Evolutionary conservation across 768 basidiomycete species (phyloP).

Genomic region (Tulasnella sp.): DNA sequence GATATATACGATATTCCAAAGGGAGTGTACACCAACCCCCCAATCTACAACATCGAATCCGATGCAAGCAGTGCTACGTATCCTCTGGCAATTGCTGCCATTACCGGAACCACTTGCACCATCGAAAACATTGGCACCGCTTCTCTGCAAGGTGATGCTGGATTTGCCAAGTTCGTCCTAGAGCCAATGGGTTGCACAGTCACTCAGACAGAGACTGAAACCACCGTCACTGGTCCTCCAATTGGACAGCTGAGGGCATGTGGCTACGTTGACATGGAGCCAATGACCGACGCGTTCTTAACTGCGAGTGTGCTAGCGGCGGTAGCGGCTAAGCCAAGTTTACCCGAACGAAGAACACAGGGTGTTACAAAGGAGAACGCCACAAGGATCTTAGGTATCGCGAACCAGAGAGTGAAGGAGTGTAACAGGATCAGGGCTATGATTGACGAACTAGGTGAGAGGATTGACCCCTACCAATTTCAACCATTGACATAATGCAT

Average conservation of each 20-base stretch:
- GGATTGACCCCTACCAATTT: neutral
- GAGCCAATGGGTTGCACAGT: constrained; percentile 93
- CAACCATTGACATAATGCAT: neutral
- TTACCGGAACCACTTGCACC: constrained; percentile 93
- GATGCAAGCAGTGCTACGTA: constrained; percentile 96
- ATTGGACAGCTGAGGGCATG: constrained; percentile 68
- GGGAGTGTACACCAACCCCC: constrained; percentile 62
- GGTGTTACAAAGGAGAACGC: constrained; percentile 28
- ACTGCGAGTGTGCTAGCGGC: constrained; percentile 89
- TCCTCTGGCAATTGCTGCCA: constrained; percentile 90
- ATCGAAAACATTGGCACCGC: constrained; percentile 80
- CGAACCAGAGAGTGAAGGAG: constrained; percentile 97
- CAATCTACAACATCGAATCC: constrained; percentile 77
- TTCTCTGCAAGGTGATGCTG: constrained; percentile 94
- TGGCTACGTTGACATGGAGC: constrained; percentile 89
- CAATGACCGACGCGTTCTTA: constrained; percentile 99
- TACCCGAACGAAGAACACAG: constrained; percentile 36
- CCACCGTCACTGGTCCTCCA: constrained; percentile 84
- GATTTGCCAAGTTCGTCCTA: constrained; percentile 84
- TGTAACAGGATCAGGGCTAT: constrained; percentile 95
- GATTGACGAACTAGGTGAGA: constrained; percentile 81
- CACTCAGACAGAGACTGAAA: constrained; percentile 72
- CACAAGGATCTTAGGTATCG: constrained; percentile 87
- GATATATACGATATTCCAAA: constrained; percentile 83
- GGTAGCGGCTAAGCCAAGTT: constrained; percentile 40